These are phyloP conservation scores for Xerocomus spinulosus DNA, from an alignment of 768 basidiomycete genomes.

Conservation along the genomic window DNA sequence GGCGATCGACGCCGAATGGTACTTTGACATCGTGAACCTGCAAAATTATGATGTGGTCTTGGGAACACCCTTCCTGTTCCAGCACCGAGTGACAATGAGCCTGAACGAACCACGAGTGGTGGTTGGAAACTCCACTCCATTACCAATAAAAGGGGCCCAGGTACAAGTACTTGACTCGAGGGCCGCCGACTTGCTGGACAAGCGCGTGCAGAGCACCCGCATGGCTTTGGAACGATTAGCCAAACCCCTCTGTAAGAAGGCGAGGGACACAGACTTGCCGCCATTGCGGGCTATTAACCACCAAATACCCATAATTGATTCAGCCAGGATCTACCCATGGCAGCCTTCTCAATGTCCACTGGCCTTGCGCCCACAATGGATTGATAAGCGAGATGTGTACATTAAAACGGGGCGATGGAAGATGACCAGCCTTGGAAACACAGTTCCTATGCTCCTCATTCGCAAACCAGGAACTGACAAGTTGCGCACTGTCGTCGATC, in stretches of 20 bases:
- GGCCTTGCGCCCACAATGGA: neutral
- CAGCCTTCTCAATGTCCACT: neutral
- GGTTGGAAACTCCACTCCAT: conserved; percentile 1
- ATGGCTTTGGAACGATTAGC: conserved; percentile 7
- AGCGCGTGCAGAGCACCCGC: neutral
- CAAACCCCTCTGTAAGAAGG: neutral
- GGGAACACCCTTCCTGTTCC: conserved; percentile 36
- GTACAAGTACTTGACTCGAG: neutral
- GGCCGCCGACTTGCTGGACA: neutral
- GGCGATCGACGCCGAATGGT: conserved; percentile 14
- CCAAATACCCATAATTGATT: neutral
- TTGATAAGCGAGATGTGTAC: neutral
- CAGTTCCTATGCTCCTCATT: conserved; percentile 2
- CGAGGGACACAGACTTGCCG: neutral
- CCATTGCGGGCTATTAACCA: conserved; percentile 6
- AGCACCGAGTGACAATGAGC: conserved; percentile 28
- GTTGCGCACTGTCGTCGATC: neutral
- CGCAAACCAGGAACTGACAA: neutral
- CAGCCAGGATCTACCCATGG: neutral
- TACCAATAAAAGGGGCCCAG: conserved; percentile 16
- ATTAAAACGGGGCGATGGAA: neutral
- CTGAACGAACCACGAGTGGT: conserved; percentile 20
- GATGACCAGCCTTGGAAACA: neutral
- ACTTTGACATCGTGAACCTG: conserved; percentile 37
- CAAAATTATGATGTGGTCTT: conserved; percentile 36